Base-by-base conservation (phyloP, 2,329 filamentous ascomycete species). In the Emericellopsis cladophorae region DNA sequence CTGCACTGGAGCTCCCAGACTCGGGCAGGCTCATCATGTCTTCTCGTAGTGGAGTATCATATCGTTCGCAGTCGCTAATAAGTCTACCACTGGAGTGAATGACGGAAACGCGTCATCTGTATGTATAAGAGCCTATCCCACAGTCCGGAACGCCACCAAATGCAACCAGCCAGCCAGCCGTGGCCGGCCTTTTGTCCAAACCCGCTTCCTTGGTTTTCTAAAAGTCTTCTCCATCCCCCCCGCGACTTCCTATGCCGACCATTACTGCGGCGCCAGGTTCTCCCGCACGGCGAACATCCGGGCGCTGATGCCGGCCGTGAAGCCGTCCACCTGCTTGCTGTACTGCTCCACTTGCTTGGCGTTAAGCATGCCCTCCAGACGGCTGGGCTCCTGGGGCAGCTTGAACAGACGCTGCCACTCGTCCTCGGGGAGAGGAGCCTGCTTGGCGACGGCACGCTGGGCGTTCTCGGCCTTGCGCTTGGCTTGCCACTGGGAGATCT, bases 391-490 rank as follows among this genome's bases (percentile, higher is more conserved):
- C 59, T 87, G 81, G 22, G 92, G 92, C 51, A 98, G 76, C 78
- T 98, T 98, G 77, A 96, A 98, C 53, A 96, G 74, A 59, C 86
- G 82, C 68, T 94, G 86, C 89, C 89, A 98, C 72, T 98, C 92
- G 56, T 96, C 90, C 68, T 98, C 92, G 31, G 92, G 88, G 39
- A 96, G 76, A 31, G 79, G 79, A 33, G 82, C 63, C 66, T 96
- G 88, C 74, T 96, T 96, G 51, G 90, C 84, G 31, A 87, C 79
- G 43, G 76, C 73, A 43, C 92, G 79, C 45, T 81, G 82, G 24
- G 83, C 81, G 59, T 98, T 98, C 75, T 98, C 92, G 14, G 86
- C 81, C 72, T 95, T 94, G 59, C 92, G 83, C 79, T 98, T 96
- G 46, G 81, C 69, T 68, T 96, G 90, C 92, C 92, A 98, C 49